Evolutionary conservation across 306 rosid genomes (phyloP).

Genomic region (Heteromeles arbutifolia): DNA sequence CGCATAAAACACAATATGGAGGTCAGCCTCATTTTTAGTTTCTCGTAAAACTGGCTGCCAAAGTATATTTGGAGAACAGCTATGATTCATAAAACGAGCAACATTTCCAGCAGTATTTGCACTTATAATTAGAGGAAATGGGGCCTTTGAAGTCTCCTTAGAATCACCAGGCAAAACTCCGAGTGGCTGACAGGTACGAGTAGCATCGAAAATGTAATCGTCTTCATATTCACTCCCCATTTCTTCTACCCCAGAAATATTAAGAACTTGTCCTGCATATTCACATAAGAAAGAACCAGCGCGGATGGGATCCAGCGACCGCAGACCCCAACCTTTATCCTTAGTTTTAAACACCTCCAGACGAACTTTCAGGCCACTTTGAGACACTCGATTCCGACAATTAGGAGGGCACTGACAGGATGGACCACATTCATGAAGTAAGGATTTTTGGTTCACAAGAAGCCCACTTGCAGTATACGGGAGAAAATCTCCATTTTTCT

Average conservation of each 20-base stretch:
- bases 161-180: constrained; percentile 64
- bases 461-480: constrained; percentile 54
- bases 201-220: constrained; percentile 69
- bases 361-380: constrained; percentile 62
- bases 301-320: constrained; percentile 91
- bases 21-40: constrained; percentile 53
- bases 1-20: constrained; percentile 68
- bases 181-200: constrained; percentile 57
- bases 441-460: constrained; percentile 56
- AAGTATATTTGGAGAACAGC: constrained; percentile 77
- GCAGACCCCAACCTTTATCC: constrained; percentile 85
- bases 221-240: constrained; percentile 61
- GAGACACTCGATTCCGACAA: constrained; percentile 69
- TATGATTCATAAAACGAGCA: constrained; percentile 91
- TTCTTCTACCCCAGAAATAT: constrained; percentile 48
- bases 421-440: constrained; percentile 71
- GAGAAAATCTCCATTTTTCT: constrained; percentile 59
- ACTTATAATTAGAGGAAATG: constrained; percentile 59
- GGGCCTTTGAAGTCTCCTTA: constrained; percentile 47
- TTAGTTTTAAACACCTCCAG: constrained; percentile 78
- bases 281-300: constrained; percentile 83
- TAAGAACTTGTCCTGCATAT: constrained; percentile 84
- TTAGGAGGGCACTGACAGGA: constrained; percentile 73
- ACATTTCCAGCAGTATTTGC: constrained; percentile 81
- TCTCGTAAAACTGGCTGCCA: constrained; percentile 76